Evolutionary conservation across 139 green algal genomes (phyloP).

Genomic region (Monoraphidium neglectum): DNA sequence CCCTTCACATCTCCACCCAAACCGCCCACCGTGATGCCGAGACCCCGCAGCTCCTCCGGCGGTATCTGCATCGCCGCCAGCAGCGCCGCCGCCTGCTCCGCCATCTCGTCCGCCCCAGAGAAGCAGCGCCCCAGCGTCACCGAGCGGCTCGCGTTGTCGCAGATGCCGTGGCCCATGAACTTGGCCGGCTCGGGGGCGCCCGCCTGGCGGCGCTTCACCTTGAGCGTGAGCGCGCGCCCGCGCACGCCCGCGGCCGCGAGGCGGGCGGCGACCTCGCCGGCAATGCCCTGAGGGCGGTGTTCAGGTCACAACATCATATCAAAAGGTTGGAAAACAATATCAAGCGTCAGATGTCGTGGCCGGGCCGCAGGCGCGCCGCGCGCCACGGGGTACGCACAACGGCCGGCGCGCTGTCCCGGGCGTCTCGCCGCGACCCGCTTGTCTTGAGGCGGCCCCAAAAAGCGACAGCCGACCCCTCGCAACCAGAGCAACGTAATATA

Average conservation of each 20-base stretch:
- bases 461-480: no score
- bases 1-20: not conserved
- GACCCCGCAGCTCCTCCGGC: constrained; percentile 68
- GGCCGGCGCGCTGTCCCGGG: no score
- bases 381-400: no score
- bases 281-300: constrained; percentile 16
- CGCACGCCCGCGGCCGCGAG: constrained; percentile 42
- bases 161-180: constrained; percentile 90
- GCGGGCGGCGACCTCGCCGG: constrained; percentile 33
- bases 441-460: no score
- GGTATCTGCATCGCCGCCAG: constrained; percentile 56
- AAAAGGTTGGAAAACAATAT: no score
- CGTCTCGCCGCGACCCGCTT: no score
- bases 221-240: constrained; percentile 78
- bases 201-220: constrained; percentile 73
- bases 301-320: no score
- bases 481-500: no score
- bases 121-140: constrained; percentile 39
- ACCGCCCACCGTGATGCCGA: constrained; percentile 71
- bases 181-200: constrained; percentile 80
- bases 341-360: no score
- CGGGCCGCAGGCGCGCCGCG: no score
- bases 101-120: constrained; percentile 40
- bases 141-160: constrained; percentile 77
- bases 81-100: constrained; percentile 46